Evolutionary conservation across 192 early-diverging fungal genomes (phyloP).

Genomic region (Coemansia reversa): DNA sequence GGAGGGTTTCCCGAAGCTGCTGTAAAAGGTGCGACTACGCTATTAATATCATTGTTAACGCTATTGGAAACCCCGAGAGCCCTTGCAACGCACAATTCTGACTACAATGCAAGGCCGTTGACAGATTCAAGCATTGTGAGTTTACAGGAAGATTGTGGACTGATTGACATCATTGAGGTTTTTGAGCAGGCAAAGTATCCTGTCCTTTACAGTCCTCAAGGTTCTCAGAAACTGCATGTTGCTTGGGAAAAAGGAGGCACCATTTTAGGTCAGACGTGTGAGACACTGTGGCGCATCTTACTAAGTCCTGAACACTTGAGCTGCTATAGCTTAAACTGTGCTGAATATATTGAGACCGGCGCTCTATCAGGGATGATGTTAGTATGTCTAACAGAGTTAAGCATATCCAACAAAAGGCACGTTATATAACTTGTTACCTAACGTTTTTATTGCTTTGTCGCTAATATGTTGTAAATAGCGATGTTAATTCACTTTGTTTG

Average conservation of each 20-base stretch:
- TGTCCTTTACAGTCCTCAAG: slow-evolving; percentile 16
- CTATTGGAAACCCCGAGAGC: slow-evolving; percentile 25
- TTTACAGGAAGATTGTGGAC: neutral
- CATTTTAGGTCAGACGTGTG: slow-evolving; percentile 31
- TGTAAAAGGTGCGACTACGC: slow-evolving; percentile 15
- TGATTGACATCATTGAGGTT: neutral
- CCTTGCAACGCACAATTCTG: slow-evolving; percentile 14
- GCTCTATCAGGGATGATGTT: slow-evolving; percentile 27
- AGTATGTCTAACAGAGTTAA: slow-evolving; percentile 36
- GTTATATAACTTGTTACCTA: neutral
- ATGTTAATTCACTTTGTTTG: no score
- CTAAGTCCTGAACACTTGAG: neutral
- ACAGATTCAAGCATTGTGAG: slow-evolving; percentile 22
- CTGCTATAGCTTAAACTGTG: slow-evolving; percentile 14
- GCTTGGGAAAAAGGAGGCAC: slow-evolving; percentile 35
- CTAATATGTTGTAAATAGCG: no score
- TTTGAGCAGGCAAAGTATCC: slow-evolving; percentile 22
- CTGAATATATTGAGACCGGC: slow-evolving; percentile 12
- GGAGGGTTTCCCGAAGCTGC: slow-evolving; percentile 31
- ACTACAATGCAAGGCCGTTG: slow-evolving; percentile 4
- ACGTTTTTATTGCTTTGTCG: neutral
- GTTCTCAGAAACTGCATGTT: slow-evolving; percentile 6
- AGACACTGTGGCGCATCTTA: slow-evolving; percentile 27
- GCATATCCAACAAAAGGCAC: slow-evolving; percentile 38
- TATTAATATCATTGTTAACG: slow-evolving; percentile 29